A percentile compares a stretch with the other conserved stretches of the same genome.
These are phyloP conservation scores for Tuber indicum DNA, from an alignment of 495 filamentous ascomycete genomes.

Conservation along the genomic window DNA sequence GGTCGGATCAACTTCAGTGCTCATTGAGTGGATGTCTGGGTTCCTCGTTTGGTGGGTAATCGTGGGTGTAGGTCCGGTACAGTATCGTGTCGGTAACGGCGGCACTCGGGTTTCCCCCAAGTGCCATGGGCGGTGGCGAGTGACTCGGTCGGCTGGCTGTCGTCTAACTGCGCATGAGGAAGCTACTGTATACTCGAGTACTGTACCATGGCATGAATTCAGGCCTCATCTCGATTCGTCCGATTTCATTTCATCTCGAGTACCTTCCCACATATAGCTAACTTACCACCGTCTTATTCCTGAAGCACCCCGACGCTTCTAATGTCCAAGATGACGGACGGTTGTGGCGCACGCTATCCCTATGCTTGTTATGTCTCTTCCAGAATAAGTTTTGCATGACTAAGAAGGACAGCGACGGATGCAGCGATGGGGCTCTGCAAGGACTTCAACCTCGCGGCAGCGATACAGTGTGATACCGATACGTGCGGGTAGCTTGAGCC, in stretches of 20 bases:
- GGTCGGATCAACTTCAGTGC: too few relatives aligned
- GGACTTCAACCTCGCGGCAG: neutral
- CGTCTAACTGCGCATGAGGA: too few relatives aligned
- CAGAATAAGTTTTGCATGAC: neutral
- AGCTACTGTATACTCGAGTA: too few relatives aligned
- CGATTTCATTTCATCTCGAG: neutral
- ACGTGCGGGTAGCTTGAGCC: neutral
- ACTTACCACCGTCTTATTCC: neutral
- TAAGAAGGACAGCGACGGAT: neutral
- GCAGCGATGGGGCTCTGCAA: neutral
- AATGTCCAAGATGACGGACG: neutral
- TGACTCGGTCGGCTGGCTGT: too few relatives aligned
- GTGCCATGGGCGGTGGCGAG: too few relatives aligned
- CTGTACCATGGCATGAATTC: neutral
- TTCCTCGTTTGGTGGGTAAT: too few relatives aligned
- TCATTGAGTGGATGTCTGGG: too few relatives aligned
- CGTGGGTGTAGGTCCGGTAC: too few relatives aligned
- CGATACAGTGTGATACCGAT: neutral
- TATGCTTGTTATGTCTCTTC: too few relatives aligned
- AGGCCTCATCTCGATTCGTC: neutral
- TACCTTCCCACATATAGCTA: neutral
- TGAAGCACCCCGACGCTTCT: neutral
- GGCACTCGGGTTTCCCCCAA: too few relatives aligned
- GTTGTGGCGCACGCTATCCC: neutral
- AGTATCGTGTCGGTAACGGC: too few relatives aligned